A percentile compares a stretch with the other conserved stretches of the same genome.
Conservation (phyloP, 2,329 filamentous ascomycete genomes). For the Clarireedia paspali region DNA sequence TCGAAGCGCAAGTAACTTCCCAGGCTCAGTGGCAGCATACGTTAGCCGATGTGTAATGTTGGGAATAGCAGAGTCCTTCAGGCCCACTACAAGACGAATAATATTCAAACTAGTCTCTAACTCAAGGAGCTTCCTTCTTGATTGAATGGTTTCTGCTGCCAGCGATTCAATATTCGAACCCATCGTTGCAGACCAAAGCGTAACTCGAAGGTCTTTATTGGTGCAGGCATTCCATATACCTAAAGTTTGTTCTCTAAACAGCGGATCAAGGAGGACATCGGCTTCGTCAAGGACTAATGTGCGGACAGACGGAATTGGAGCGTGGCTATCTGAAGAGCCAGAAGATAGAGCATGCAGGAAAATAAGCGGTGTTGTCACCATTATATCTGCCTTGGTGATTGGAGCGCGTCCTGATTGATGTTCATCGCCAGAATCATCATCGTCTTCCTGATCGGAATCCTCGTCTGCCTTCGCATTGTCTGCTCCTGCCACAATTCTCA, state of each 20-base stretch:
- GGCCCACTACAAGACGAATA: conserved; percentile 82
- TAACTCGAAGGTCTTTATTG: conserved; percentile 61
- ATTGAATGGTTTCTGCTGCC: conserved; percentile 57
- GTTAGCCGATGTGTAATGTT: conserved; percentile 84
- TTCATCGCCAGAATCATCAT: conserved; percentile 31
- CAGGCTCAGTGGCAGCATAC: conserved; percentile 87
- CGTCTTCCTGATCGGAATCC: conserved; percentile 29
- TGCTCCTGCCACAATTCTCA: conserved; percentile 49
- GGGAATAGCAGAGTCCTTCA: conserved; percentile 92
- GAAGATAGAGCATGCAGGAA: conserved; percentile 65
- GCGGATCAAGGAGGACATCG: conserved; percentile 83
- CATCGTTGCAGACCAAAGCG: conserved; percentile 96
- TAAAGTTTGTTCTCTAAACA: conserved; percentile 85
- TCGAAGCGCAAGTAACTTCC: conserved; percentile 84
- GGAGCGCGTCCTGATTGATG: conserved; percentile 40
- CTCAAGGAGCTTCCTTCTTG: conserved; percentile 38
- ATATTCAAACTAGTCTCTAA: conserved; percentile 42
- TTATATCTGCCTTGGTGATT: conserved; percentile 65
- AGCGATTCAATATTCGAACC: conserved; percentile 84
- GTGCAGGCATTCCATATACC: conserved; percentile 75
- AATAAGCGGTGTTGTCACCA: conserved; percentile 73
- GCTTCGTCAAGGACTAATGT: conserved; percentile 86
- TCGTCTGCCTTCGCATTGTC: conserved; percentile 33
- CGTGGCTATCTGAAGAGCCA: conserved; percentile 32
- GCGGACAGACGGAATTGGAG: conserved; percentile 57